Base-by-base conservation (phyloP, 1,139 yeast genomes). In the Kurtzmaniella quercitrusa region DNA sequence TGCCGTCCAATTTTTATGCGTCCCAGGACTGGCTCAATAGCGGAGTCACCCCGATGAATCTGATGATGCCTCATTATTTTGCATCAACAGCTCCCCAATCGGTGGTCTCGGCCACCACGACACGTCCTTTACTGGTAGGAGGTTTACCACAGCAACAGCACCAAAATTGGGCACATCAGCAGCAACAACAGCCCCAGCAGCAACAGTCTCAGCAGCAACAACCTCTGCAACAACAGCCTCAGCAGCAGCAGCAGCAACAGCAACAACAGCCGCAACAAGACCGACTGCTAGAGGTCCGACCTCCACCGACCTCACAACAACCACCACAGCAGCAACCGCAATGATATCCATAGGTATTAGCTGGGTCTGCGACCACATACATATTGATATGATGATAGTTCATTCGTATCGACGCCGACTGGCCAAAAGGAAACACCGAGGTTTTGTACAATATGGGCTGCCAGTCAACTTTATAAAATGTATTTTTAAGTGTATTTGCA, bases 1-100 rank as follows among this genome's bases (percentile, higher is more conserved):
- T 79, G 7, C 82, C 82, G 1, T 68, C 75, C 9, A 77, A 70
- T 44, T 74, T 77, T 48, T 75, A 71, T 44, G 70, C 66, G 2
- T 65, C 70, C 1, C 77, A 70, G 45, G 77, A 72, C 44, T 72
- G 77, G 77, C 60, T 70, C n/a, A 54, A 57, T 14, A 53, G 63
- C 6, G 74, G 74, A 1, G 67, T 70, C 59, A 68, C 75, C 0
- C 75, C 73, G 27, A 56, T 61, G 46, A 75, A 58, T 48, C 44
- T 46, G 27, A 56, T 50, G 38, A 41, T 54, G 16, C 62, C 65
- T 2, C 67, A 62, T 41, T 65, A 62, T 41, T 64, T 62, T 37
- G 51, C 38, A 12, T 36, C 38, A 2, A 15, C 15, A 9, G 31
- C 37, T 6, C 34, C 38, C 17, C 41, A 12, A 21, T 14, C 40